Conservation (phyloP, 345 rosid species). For the Cardamine occulta region DNA sequence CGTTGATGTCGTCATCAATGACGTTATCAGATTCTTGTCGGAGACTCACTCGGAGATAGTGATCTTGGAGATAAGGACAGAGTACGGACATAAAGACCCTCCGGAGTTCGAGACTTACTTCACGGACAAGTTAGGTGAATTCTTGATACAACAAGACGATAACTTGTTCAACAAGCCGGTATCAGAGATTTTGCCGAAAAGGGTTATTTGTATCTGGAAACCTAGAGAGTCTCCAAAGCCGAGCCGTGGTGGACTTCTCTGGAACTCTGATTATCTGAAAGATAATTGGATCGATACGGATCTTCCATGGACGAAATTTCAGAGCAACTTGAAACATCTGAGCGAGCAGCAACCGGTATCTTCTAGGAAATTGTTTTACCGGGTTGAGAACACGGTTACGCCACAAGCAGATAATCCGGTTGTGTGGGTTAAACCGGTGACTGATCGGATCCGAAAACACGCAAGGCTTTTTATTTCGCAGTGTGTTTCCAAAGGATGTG, state of each 20-base stretch:
- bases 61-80: constrained; percentile 79
- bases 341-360: constrained; percentile 56
- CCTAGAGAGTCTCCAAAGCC: constrained; percentile 70
- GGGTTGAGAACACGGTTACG: constrained; percentile 81
- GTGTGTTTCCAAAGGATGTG: constrained; percentile 57
- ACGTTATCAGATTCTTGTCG: constrained; percentile 66
- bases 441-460: constrained; percentile 60
- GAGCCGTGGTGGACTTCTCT: constrained; percentile 56
- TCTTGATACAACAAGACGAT: constrained; percentile 66
- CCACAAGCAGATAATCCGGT: constrained; percentile 76
- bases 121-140: constrained; percentile 61
- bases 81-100: constrained; percentile 78
- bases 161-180: constrained; percentile 59
- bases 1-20: constrained; percentile 64
- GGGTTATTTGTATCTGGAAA: constrained; percentile 85
- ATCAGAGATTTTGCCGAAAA: constrained; percentile 67
- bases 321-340: constrained; percentile 66
- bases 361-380: constrained; percentile 64
- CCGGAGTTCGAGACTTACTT: constrained; percentile 70
- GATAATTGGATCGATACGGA: constrained; percentile 87
- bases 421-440: constrained; percentile 78
- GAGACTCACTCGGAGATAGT: constrained; percentile 76
- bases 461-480: constrained; percentile 75
- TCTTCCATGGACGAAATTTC: constrained; percentile 76
- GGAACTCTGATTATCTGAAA: constrained; percentile 70